phyloP scores from a whole-genome alignment of 2,329 filamentous ascomycete species.

The Thyridium curvatum region DNA sequence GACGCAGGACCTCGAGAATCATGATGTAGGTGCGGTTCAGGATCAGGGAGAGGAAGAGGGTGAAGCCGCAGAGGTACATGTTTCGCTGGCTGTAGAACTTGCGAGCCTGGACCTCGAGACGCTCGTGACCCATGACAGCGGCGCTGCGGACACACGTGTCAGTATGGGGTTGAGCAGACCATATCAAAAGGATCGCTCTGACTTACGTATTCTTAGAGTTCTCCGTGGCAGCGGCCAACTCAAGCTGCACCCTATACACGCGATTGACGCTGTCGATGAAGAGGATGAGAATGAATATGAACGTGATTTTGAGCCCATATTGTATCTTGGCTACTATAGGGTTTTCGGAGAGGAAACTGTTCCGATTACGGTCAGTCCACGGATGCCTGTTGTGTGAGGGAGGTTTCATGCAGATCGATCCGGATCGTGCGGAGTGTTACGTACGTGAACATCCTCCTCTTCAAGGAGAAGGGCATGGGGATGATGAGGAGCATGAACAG shows the following conservation, averaged over 20 bases:
- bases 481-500: conserved; percentile 76
- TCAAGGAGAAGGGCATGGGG: conserved; percentile 80
- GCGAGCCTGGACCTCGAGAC: conserved; percentile 96
- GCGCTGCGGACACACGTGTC: conserved; percentile 30
- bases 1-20: conserved; percentile 84
- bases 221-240: conserved; percentile 70
- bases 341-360: conserved; percentile 87
- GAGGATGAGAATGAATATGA: conserved; percentile 97
- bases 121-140: conserved; percentile 81
- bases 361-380: neutral
- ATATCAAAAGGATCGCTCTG: neutral
- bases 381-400: too few relatives aligned
- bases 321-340: conserved; percentile 82
- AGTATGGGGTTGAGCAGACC: conserved; percentile 6
- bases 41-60: conserved; percentile 95
- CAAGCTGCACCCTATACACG: conserved; percentile 92
- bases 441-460: conserved; percentile 75
- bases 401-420: too few relatives aligned
- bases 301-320: conserved; percentile 98
- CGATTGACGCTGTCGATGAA: conserved; percentile 95
- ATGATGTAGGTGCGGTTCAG: conserved; percentile 98
- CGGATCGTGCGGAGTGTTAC: conserved; percentile 15
- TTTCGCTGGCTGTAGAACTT: conserved; percentile 99
- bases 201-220: conserved; percentile 43
- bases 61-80: conserved; percentile 99